Conservation (phyloP, 305 asterid species). For the Euphrasia arctica region DNA sequence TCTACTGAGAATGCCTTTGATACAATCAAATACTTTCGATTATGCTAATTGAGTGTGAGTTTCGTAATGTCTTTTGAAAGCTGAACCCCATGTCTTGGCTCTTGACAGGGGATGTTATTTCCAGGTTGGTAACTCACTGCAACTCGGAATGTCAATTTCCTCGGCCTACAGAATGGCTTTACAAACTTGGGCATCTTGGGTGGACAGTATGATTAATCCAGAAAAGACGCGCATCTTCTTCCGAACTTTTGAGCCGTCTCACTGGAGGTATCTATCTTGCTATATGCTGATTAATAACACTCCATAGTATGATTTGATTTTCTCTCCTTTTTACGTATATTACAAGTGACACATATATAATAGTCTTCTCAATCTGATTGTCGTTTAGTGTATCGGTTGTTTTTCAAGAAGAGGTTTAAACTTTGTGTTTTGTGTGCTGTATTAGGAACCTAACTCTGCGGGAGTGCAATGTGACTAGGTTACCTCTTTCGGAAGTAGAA, state of each 20-base stretch:
- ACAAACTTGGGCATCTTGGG: slow-evolving; percentile 76
- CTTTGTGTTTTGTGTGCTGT: background rate
- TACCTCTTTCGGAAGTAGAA: slow-evolving; percentile 48
- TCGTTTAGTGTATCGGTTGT: background rate
- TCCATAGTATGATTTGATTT: background rate
- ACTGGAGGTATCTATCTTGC: slow-evolving; percentile 65
- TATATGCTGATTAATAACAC: background rate
- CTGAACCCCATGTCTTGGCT: slow-evolving; percentile 37
- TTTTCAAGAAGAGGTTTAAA: background rate
- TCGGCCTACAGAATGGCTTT: slow-evolving; percentile 53
- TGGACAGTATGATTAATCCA: slow-evolving; percentile 50
- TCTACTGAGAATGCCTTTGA: background rate
- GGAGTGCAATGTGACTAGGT: slow-evolving; percentile 52
- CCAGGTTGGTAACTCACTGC: slow-evolving; percentile 50
- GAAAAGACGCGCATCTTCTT: slow-evolving; percentile 55
- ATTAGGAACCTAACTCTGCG: slow-evolving; percentile 51
- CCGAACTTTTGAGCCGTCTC: slow-evolving; percentile 79
- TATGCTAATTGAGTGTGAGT: background rate
- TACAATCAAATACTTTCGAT: background rate
- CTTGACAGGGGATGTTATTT: slow-evolving; percentile 80
- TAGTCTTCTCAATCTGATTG: too few relatives aligned
- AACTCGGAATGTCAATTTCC: slow-evolving; percentile 61
- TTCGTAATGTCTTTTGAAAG: slow-evolving; percentile 20
- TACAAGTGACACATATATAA: background rate
- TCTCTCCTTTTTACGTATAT: background rate